Percentiles rank a stretch among this genome's conserved stretches.
Evolutionary conservation across 2,329 filamentous ascomycete genomes (phyloP).

Genomic region (Grosmannia huntii): DNA sequence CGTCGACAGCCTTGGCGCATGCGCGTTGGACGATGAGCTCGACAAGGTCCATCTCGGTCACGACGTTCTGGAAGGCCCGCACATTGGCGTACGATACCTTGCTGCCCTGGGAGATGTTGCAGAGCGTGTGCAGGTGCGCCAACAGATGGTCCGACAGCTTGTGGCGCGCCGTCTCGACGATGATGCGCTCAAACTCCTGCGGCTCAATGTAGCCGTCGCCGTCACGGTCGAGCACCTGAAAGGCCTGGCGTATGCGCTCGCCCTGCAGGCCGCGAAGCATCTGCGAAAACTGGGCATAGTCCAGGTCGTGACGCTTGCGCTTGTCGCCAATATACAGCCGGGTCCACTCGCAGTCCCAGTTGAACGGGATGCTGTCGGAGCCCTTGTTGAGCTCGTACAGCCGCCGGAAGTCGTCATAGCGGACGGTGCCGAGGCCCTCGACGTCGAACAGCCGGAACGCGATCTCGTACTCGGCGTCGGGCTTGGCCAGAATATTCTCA

Average conservation of each 20-base stretch:
- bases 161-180: constrained; percentile 81
- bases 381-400: constrained; percentile 83
- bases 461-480: constrained; percentile 97
- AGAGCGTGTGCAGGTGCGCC: constrained; percentile 79
- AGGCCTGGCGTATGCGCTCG: constrained; percentile 90
- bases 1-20: constrained; percentile 68
- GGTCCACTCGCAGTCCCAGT: constrained; percentile 96
- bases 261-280: constrained; percentile 95
- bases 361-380: constrained; percentile 75
- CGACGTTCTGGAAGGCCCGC: constrained; percentile 94
- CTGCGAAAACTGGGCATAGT: constrained; percentile 93
- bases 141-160: constrained; percentile 96
- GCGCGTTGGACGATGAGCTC: constrained; percentile 87
- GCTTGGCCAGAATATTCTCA: constrained; percentile 84
- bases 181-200: constrained; percentile 93
- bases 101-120: constrained; percentile 82
- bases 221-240: constrained; percentile 81
- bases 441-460: constrained; percentile 94
- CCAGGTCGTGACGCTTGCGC: constrained; percentile 79
- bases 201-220: constrained; percentile 91
- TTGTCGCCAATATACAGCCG: constrained; percentile 84
- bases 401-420: constrained; percentile 76
- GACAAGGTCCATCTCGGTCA: constrained; percentile 94
- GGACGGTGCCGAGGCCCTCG: constrained; percentile 70
- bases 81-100: constrained; percentile 98